Base-by-base conservation (phyloP, 1,139 yeast species). In the Groenewaldozyma sp. region DNA sequence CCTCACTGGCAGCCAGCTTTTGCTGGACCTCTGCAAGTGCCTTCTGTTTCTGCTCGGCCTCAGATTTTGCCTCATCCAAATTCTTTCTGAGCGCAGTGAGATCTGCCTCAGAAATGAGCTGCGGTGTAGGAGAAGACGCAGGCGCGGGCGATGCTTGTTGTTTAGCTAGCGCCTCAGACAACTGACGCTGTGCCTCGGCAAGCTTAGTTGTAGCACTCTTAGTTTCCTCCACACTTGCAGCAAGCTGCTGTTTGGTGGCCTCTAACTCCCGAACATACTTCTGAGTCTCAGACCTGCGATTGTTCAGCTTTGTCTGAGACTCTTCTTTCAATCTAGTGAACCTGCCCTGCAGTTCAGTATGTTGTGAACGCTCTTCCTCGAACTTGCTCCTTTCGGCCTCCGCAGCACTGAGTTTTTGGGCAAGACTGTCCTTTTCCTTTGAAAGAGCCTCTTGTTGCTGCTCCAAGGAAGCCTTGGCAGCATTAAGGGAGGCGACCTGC, bases 251-350 rank as follows among this genome's bases (percentile, higher is more conserved):
- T 19, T 44, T 48, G 1, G 50, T 38, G 9, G 37, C 42, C 29
- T 47, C 51, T n/a, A 50, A 44, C 28, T 54, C 55, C 17, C 49
- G 49, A 22, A 47, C 43, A 13, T 47, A 42, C 13, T 45, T 43
- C 13, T 42, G 42, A 27, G 42, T 21, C 28, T 43, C 27, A 3
- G 48, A 50, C 37, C 56, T 55, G 17, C 58, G 54, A 36, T 60
- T 64, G 38, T 45, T 39, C 45, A 56, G 51, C 47, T 61, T 56
- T 3, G 48, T 50, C 38, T 57, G 55, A 18, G 58, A 54, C 36
- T 60, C 64, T 37, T 45, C 40, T 45, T 50, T 45, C 36, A 59
- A 47, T 19, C 50, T 44, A 17, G 47, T 45, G 40, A 54, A 44
- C 40, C 60, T 42, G 5, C 34, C 45, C 37, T 53, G 42, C 3